Evolutionary conservation across 140 eudicot species (phyloP).

Genomic region (Senecio squalidus): DNA sequence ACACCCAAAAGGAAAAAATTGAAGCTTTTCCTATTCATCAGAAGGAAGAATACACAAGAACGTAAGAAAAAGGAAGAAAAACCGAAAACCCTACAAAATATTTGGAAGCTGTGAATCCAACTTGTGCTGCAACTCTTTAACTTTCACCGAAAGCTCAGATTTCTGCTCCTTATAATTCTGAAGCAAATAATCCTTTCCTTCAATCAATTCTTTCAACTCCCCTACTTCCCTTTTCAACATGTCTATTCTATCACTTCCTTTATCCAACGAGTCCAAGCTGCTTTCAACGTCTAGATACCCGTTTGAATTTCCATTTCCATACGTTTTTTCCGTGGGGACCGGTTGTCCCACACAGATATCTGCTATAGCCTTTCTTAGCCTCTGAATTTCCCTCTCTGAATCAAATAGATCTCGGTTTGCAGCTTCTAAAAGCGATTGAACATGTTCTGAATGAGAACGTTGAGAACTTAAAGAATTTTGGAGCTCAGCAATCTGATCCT

Average conservation of each 20-base stretch:
- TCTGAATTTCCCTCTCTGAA: slow-evolving; percentile 89
- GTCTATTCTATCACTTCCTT: slow-evolving; percentile 43
- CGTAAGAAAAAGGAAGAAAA: slow-evolving; percentile 9
- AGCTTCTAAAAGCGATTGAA: slow-evolving; percentile 66
- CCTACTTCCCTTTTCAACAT: slow-evolving; percentile 65
- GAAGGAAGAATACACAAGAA: slow-evolving; percentile 24
- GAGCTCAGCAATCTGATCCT: slow-evolving; percentile 78
- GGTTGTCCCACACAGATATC: slow-evolving; percentile 73
- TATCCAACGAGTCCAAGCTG: slow-evolving; percentile 36
- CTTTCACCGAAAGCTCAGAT: slow-evolving; percentile 70
- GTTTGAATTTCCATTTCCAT: slow-evolving; percentile 51
- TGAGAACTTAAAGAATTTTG: slow-evolving; percentile 60
- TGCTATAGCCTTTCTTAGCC: slow-evolving; percentile 82
- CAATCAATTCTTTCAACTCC: slow-evolving; percentile 80
- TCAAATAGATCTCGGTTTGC: slow-evolving; percentile 78
- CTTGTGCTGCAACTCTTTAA: slow-evolving; percentile 87
- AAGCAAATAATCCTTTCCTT: slow-evolving; percentile 80
- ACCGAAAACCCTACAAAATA: slow-evolving; percentile 56
- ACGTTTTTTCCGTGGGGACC: slow-evolving; percentile 31
- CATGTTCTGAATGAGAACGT: slow-evolving; percentile 64
- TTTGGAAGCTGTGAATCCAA: slow-evolving; percentile 80
- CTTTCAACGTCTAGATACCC: slow-evolving; percentile 50
- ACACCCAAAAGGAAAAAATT: slow-evolving; percentile 21
- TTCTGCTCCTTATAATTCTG: slow-evolving; percentile 90
- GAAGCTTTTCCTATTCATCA: slow-evolving; percentile 28